These are phyloP conservation scores for Salix purpurea DNA, from an alignment of 345 rosid species.

Conservation along the genomic window DNA sequence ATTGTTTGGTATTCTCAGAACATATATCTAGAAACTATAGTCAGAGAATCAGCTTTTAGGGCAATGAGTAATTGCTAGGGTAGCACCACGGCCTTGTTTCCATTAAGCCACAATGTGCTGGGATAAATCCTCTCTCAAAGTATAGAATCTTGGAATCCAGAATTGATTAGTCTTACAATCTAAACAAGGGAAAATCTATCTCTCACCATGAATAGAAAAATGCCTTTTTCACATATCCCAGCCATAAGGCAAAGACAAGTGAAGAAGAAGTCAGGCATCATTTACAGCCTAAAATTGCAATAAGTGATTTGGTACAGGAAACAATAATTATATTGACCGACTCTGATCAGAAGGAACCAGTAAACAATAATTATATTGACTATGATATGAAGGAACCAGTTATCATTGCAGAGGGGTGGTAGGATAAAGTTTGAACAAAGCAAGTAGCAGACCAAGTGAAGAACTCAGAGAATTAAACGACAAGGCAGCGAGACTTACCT, in stretches of 20 bases:
- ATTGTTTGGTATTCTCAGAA: too few species aligned
- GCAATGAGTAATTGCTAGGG: too few species aligned
- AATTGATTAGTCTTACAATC: too few species aligned
- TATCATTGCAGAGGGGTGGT: background rate
- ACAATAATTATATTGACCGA: background rate
- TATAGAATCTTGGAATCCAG: too few species aligned
- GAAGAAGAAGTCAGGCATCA: background rate
- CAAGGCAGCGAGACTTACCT: slow-evolving; percentile 45
- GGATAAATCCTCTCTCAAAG: too few species aligned
- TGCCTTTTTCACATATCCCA: too few species aligned
- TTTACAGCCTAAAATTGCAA: background rate
- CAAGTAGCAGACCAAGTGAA: background rate
- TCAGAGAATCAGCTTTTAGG: too few species aligned
- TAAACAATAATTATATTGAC: background rate
- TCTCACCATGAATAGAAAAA: too few species aligned
- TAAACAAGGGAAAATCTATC: too few species aligned
- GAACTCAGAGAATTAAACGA: background rate
- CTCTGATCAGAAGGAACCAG: background rate
- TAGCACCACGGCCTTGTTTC: too few species aligned
- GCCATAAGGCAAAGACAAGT: background rate
- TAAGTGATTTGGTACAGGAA: background rate
- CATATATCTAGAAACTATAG: too few species aligned
- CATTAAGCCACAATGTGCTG: too few species aligned
- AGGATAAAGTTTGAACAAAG: background rate
- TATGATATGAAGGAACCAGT: background rate